Conservation (phyloP, 192 early-diverging fungal genomes). For the Mycoemilia scoparia region DNA sequence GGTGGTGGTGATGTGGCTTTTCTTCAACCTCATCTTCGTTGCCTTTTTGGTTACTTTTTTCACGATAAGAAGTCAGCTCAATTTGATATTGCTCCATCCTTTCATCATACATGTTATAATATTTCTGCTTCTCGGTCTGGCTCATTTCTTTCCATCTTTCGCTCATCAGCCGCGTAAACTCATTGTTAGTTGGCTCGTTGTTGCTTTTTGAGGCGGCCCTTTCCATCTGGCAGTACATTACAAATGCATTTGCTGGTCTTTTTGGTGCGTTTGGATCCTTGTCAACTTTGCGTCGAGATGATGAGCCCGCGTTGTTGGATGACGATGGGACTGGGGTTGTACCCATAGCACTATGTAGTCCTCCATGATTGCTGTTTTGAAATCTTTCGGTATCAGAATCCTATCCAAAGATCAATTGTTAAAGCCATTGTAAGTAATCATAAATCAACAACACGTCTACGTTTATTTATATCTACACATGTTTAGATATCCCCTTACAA, state of each 20-base stretch:
- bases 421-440: background rate
- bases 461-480: no score
- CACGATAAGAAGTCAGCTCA: slow-evolving; percentile 9
- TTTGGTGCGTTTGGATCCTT: slow-evolving; percentile 29
- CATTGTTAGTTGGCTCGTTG: slow-evolving; percentile 16
- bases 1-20: slow-evolving; percentile 5
- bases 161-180: slow-evolving; percentile 27
- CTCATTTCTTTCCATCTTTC: slow-evolving; percentile 26
- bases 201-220: slow-evolving; percentile 22
- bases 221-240: slow-evolving; percentile 28
- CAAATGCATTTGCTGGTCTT: slow-evolving; percentile 30
- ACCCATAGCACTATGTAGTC: background rate
- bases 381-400: slow-evolving; percentile 12
- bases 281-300: slow-evolving; percentile 7
- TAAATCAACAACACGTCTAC: background rate
- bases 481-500: no score
- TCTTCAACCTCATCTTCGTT: background rate
- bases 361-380: slow-evolving; percentile 3
- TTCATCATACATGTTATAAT: slow-evolving; percentile 24
- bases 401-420: slow-evolving; percentile 6
- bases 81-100: slow-evolving; percentile 24
- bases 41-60: background rate
- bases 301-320: slow-evolving; percentile 1
- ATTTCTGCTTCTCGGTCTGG: slow-evolving; percentile 19
- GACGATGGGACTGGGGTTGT: background rate